Evolutionary conservation across 371 early-diverging fungal genomes (phyloP), one percentile per base, ranked within the genome.

Genomic region (Mortierella sp.): DNA sequence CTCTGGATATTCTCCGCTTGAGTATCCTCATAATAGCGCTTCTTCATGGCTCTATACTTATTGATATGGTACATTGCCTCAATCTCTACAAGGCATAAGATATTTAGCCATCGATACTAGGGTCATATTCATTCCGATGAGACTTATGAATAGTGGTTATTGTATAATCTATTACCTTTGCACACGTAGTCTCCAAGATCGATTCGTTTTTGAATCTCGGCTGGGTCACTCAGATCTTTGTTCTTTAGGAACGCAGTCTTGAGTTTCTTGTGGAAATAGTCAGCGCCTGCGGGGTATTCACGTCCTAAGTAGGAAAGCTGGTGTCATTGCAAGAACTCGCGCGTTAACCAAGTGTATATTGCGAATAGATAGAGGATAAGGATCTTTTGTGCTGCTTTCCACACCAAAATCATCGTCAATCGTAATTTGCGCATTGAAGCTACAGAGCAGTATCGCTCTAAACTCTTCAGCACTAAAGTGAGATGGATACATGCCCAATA

Each of bases 11-110:
- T 43, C 9, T 79, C 74, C 6, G 29, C 74, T n/a, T 66, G 43
- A 3, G 42, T 28, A 1, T 81, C 70, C 28, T 83, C 79, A 71
- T 91, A 82, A 45, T 84, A 91, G 62, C 91, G 78, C 72, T 87
- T 84, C 67, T 89, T 86, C 83, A 91, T 82, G 3, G 92, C 88
- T 34, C 92, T 85, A 64, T 92, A 93, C 73, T 93, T 93, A 70
- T 88, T 88, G 56, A 93, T 83, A 82, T 91, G 92, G 76, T 92
- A 92, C 85, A 93, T 84, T 22, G 88, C 89, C 81, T 93, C 93
- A 35, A 93, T 83, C 63, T 93, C 93, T 89, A 79, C 17, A 62
- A 19, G 15, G 17, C 42, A 9, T 45, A 45, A 45, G 19, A 19
- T 45, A 45, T 9, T 13, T 19, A 45, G 43, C 10, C 15, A 43